Conservation (phyloP, 495 filamentous ascomycete genomes). For the Aspergillus carlsbadensis region DNA sequence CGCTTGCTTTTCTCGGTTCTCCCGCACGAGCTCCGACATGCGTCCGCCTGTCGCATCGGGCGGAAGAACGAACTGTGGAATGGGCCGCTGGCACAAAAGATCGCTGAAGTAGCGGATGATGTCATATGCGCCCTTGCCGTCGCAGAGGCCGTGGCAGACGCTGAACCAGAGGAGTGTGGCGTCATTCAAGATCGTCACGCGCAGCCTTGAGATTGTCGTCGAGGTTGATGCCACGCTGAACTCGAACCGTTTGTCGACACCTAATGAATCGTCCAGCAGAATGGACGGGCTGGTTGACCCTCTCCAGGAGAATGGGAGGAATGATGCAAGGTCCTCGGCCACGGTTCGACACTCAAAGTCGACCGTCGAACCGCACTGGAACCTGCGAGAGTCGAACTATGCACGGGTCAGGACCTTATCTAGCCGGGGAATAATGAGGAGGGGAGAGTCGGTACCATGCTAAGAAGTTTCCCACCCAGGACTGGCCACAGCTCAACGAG, state of each 20-base stretch:
- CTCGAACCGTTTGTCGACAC: background rate
- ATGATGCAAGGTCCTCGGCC: background rate
- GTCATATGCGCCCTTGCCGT: background rate
- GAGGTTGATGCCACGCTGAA: background rate
- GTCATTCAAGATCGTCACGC: slow-evolving; percentile 4
- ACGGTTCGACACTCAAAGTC: background rate
- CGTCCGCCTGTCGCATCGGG: background rate
- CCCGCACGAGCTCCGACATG: slow-evolving; percentile 3
- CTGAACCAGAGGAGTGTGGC: slow-evolving; percentile 8
- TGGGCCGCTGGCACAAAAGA: background rate
- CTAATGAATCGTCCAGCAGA: background rate
- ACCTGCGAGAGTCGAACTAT: no score
- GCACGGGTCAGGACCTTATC: no score
- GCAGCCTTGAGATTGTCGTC: background rate
- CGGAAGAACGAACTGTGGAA: background rate
- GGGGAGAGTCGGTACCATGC: no score
- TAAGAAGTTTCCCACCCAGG: no score
- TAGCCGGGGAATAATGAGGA: no score
- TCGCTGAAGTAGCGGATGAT: slow-evolving; percentile 2
- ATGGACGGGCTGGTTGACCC: background rate
- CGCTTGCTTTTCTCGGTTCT: no score
- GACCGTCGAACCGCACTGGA: background rate
- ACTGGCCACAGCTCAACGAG: no score
- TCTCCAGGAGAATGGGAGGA: background rate
- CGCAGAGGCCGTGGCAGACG: background rate